These are phyloP conservation scores for Backusella sp. DNA, from an alignment of 192 early-diverging fungal genomes.

Conservation along the genomic window DNA sequence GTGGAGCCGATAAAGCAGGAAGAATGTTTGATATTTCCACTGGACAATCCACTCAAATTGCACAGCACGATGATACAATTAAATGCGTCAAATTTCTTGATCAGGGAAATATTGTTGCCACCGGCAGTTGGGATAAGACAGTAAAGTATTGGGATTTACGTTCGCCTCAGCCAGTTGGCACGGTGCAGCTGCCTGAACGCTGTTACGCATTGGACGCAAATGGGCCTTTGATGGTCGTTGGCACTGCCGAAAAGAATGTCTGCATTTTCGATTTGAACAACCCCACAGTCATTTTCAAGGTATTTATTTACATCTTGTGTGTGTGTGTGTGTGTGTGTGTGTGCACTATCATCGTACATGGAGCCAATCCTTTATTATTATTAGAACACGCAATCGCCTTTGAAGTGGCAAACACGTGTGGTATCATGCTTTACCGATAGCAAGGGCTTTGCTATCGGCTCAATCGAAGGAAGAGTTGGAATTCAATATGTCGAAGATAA, in stretches of 20 bases:
- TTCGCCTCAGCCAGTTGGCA: slow-evolving; percentile 69
- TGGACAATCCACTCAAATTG: slow-evolving; percentile 80
- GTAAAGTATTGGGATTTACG: slow-evolving; percentile 96
- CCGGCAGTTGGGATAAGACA: slow-evolving; percentile 96
- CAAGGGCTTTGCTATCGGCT: slow-evolving; percentile 86
- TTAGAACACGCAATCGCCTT: slow-evolving; percentile 48
- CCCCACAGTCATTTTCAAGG: slow-evolving; percentile 75
- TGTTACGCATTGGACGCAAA: slow-evolving; percentile 87
- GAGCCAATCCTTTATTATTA: not conserved
- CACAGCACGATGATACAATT: slow-evolving; percentile 90
- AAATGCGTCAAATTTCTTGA: slow-evolving; percentile 78
- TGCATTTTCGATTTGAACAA: slow-evolving; percentile 79
- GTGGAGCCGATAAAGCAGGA: slow-evolving; percentile 87
- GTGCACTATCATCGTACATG: not conserved
- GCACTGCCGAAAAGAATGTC: slow-evolving; percentile 86
- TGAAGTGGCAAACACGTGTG: slow-evolving; percentile 85
- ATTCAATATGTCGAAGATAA: slow-evolving; percentile 93
- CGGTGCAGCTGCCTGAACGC: slow-evolving; percentile 79
- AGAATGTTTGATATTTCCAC: slow-evolving; percentile 83
- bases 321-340: not conserved
- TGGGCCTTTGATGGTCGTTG: slow-evolving; percentile 84
- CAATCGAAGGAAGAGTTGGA: slow-evolving; percentile 91
- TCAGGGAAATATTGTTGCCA: slow-evolving; percentile 68
- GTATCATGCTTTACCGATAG: slow-evolving; percentile 79
- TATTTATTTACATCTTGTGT: not conserved